A percentile compares a stretch with the other conserved stretches of the same genome.
These are phyloP conservation scores for Fomitopsis pinicola DNA, from an alignment of 1,284 basidiomycete species.

Conservation along the genomic window DNA sequence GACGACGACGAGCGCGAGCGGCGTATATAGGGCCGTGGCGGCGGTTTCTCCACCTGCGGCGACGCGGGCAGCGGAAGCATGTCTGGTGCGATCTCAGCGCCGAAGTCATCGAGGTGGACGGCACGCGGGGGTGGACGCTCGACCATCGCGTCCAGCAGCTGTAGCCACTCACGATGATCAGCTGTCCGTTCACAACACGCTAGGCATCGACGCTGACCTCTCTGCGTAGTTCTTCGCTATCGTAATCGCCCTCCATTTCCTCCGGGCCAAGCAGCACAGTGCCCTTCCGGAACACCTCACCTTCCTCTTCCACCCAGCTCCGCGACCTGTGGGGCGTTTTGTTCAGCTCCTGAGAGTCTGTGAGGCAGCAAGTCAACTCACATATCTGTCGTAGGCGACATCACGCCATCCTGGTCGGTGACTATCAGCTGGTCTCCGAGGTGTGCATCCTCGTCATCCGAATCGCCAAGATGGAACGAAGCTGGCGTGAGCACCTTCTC, in stretches of 20 bases:
- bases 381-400: constrained; percentile 53
- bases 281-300: constrained; percentile 91
- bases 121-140: constrained; percentile 58
- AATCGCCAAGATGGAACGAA: constrained; percentile 57
- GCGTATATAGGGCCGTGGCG: constrained; percentile 54
- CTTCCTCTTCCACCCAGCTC: constrained; percentile 83
- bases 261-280: constrained; percentile 73
- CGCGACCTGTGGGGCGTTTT: constrained; percentile 45
- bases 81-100: constrained; percentile 16
- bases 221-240: constrained; percentile 77
- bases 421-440: constrained; percentile 34
- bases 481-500: constrained; percentile 69
- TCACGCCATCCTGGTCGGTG: constrained; percentile 28
- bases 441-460: constrained; percentile 58
- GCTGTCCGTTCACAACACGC: not conserved
- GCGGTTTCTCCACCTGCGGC: constrained; percentile 34
- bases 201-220: constrained; percentile 51
- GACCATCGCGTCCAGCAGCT: constrained; percentile 60
- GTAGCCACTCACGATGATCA: not conserved
- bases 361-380: constrained; percentile 30
- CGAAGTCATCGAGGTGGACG: constrained; percentile 50
- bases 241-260: constrained; percentile 82
- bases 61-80: constrained; percentile 15
- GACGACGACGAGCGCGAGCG: constrained; percentile 48
- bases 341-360: not conserved